These are phyloP conservation scores for Strigomonas culicis DNA, from an alignment of 208 protist genomes.

Conservation along the genomic window DNA sequence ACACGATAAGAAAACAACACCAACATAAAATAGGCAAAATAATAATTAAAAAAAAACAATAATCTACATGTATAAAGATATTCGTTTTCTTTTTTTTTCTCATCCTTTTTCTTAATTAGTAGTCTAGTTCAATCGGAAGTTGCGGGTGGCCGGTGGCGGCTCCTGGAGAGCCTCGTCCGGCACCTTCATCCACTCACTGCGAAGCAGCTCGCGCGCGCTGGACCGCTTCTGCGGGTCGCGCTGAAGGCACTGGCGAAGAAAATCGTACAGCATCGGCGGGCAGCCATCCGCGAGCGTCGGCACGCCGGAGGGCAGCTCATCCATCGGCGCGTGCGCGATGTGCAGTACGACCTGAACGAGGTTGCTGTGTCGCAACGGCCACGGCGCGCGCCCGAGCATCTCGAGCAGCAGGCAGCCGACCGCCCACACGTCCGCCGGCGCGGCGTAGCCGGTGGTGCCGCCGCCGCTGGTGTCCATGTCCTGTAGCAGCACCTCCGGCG, in stretches of 20 bases:
- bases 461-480: constrained; percentile 10
- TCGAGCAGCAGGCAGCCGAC: constrained; percentile 82
- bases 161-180: constrained; percentile 47
- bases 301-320: constrained; percentile 62
- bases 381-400: constrained; percentile 70
- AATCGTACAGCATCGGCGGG: constrained; percentile 28
- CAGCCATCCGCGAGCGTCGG: constrained; percentile 42
- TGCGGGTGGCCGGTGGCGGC: constrained; percentile 22
- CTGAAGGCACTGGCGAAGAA: constrained; percentile 62
- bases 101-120: not conserved
- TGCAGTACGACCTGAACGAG: constrained; percentile 66
- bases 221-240: constrained; percentile 45
- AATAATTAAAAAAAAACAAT: constrained; percentile 10
- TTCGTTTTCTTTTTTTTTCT: constrained; percentile 11
- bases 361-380: constrained; percentile 33
- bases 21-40: not conserved
- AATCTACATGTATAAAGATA: constrained; percentile 8
- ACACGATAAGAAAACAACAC: not conserved
- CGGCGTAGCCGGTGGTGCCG: constrained; percentile 39
- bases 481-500: constrained; percentile 75
- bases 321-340: constrained; percentile 53
- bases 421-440: constrained; percentile 79
- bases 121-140: not conserved
- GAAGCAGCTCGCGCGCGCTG: constrained; percentile 52
- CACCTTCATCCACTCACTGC: constrained; percentile 57